phyloP scores from a whole-genome alignment of 768 basidiomycete species.

The Rhodocollybia butyracea region DNA sequence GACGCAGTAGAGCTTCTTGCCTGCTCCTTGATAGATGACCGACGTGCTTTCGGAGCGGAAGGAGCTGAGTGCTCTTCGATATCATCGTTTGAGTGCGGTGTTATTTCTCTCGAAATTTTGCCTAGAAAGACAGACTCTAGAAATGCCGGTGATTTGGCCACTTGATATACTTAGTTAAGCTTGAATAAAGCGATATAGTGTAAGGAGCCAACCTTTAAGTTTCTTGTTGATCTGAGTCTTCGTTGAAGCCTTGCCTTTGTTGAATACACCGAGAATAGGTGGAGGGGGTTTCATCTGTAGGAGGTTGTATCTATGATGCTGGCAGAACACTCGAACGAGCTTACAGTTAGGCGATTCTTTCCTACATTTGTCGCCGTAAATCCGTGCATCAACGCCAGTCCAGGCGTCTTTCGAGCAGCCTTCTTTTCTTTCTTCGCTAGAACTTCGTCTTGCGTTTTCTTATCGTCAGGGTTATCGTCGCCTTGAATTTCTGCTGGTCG shows the following conservation, averaged over 20 bases:
- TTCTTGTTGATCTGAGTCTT: constrained; percentile 28
- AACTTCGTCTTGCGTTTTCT: constrained; percentile 13
- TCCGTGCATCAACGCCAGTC: constrained; percentile 65
- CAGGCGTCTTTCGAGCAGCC: constrained; percentile 21
- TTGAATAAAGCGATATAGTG: constrained; percentile 7
- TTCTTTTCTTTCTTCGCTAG: constrained; percentile 18
- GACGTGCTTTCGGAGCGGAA: background rate
- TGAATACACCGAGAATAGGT: constrained; percentile 53
- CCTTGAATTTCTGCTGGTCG: constrained; percentile 24
- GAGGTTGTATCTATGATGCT: constrained; percentile 1
- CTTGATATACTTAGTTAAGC: background rate
- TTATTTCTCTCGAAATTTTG: background rate
- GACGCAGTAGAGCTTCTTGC: background rate
- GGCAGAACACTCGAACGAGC: constrained; percentile 9
- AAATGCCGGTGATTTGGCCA: background rate
- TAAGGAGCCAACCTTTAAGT: constrained; percentile 20
- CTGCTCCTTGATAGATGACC: background rate
- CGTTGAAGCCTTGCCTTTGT: constrained; percentile 60
- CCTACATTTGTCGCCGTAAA: constrained; percentile 63
- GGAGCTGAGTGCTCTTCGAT: background rate
- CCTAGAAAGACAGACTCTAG: background rate
- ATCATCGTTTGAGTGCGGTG: background rate
- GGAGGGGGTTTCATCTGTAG: constrained; percentile 26
- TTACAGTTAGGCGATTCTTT: constrained; percentile 58
- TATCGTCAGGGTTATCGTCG: constrained; percentile 7